Evolutionary conservation across 2,329 filamentous ascomycete genomes (phyloP).

Genomic region (Trichoderma sp.): DNA sequence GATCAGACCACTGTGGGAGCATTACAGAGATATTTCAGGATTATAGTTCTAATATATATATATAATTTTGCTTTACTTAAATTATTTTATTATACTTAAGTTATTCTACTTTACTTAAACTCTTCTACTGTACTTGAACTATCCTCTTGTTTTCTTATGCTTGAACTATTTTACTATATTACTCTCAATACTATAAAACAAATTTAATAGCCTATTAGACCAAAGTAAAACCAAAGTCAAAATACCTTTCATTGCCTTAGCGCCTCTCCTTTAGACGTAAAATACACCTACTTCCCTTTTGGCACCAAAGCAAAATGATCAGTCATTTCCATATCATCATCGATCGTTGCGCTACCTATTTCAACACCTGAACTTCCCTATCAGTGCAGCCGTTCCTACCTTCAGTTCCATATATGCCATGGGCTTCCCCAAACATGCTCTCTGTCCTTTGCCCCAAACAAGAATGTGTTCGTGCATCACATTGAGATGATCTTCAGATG

Average conservation of each 20-base stretch:
- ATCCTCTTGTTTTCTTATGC: too few species aligned
- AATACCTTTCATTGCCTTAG: not conserved
- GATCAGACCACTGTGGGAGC: not conserved
- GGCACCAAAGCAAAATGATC: not conserved
- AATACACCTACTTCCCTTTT: conserved; percentile 27
- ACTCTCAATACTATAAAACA: too few species aligned
- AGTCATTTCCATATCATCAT: conserved; percentile 5
- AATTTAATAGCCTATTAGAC: too few species aligned
- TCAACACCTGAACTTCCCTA: not conserved
- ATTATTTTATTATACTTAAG: not conserved
- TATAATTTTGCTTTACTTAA: too few species aligned
- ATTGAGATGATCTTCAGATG: not conserved
- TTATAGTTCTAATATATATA: not conserved
- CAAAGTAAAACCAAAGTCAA: not conserved
- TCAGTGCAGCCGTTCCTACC: not conserved
- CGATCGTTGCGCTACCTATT: not conserved
- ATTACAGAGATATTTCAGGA: not conserved
- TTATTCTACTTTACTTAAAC: not conserved
- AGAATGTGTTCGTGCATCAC: not conserved
- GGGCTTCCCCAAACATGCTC: not conserved
- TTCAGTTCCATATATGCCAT: conserved; percentile 1
- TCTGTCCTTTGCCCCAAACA: not conserved
- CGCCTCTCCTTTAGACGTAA: not conserved
- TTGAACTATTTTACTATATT: too few species aligned
- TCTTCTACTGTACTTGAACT: too few species aligned